Evolutionary conservation across 1,139 yeast species (phyloP), one percentile per base, ranked within the genome.

Genomic region (Debaryomycetaceae sp.): DNA sequence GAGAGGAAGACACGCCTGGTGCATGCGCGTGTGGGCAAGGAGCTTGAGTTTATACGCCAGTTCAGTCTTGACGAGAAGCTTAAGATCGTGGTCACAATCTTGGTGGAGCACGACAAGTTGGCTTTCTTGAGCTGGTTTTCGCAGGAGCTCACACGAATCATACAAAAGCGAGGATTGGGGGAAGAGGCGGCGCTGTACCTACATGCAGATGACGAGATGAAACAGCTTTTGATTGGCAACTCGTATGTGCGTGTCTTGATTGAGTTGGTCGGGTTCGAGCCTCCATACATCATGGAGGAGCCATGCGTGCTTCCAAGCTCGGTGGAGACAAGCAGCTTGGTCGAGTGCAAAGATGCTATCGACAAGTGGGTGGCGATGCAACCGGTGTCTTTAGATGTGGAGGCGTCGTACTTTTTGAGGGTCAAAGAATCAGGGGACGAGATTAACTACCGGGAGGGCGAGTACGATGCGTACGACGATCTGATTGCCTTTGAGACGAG

Each of bases 11-110:
- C 44, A 17, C 35, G 41, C 12, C 32, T 39, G 1, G 39, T 39
- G 3, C 49, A 40, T 10, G 59, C 61, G 3, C 46, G 45, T 21
- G 39, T 59, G 23, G 68, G 68, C 15, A 56, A 53, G 30, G 56
- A 53, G 4, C 46, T 70, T 31, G 73, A 69, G 30, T 65, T 65
- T 42, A 56, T 55, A 8, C 41, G 62, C 13, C 56, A 53, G 3
- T 61, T 61, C 35, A 28, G 44, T 10, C 27, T 53, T 12, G 71
- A 67, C 28, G 63, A 61, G 26, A 59, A 65, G 35, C 46, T 65
- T 25, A 61, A 66, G 29, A 62, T 76, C 18, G 48, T 75, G 20
- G 70, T 78, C 6, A 72, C 77, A 25, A 65, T 72, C 0, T 46
- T 78, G 27, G 51, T 67, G 14, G 65, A 65, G 30, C 71, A 65